Percentiles rank a stretch among this genome's conserved stretches.
Conservation (phyloP, 306 rosid species). For the Medicago ruthenica region DNA sequence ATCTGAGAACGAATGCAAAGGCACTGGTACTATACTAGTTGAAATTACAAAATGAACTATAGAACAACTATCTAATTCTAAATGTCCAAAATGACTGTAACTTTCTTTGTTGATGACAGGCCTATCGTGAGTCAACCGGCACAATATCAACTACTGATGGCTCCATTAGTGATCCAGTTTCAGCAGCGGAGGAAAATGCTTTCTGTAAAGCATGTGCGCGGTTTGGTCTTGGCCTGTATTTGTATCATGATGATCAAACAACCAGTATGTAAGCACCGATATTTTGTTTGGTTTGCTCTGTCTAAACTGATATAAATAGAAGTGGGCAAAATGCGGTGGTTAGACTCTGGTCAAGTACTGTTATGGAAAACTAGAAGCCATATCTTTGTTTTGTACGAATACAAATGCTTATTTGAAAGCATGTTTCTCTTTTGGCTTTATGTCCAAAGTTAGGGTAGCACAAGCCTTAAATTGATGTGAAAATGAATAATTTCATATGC, state of each 20-base stretch:
- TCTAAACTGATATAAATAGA: constrained; percentile 41
- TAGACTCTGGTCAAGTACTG: constrained; percentile 18
- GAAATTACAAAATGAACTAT: constrained; percentile 22
- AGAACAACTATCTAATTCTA: neutral
- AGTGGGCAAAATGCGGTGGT: constrained; percentile 19
- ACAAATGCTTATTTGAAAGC: constrained; percentile 25
- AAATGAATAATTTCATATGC: constrained; percentile 18
- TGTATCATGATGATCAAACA: constrained; percentile 79
- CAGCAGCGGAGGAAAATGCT: constrained; percentile 96
- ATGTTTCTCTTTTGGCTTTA: constrained; percentile 30
- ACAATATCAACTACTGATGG: constrained; percentile 66
- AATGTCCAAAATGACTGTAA: constrained; percentile 8
- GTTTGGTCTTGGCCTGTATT: constrained; percentile 95
- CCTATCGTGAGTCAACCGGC: constrained; percentile 94
- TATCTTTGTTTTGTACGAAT: constrained; percentile 30
- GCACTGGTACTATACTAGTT: neutral
- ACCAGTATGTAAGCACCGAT: constrained; percentile 31
- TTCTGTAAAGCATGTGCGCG: constrained; percentile 98
- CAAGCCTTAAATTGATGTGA: constrained; percentile 2
- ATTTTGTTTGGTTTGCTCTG: constrained; percentile 37
- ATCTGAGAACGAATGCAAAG: neutral
- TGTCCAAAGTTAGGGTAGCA: constrained; percentile 13
- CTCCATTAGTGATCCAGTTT: constrained; percentile 73
- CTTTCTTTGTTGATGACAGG: constrained; percentile 55
- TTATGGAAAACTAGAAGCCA: constrained; percentile 40